Evolutionary conservation across 352 stramenopile genomes (phyloP), one percentile per base, ranked within the genome.

Genomic region (Peronospora belbahrii): DNA sequence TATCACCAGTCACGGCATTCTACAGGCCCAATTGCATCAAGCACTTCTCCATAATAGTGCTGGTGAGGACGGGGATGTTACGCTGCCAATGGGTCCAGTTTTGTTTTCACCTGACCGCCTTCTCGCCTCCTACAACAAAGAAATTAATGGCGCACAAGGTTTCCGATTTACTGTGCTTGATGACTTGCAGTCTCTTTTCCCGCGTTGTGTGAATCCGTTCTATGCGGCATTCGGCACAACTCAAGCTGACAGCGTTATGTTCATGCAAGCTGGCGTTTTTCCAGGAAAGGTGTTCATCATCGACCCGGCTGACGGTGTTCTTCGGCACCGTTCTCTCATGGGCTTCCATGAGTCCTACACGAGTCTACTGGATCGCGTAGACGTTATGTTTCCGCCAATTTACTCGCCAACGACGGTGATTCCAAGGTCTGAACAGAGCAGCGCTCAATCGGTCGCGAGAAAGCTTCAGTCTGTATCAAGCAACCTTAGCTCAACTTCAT

Each of bases 151-250:
- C 36, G 65, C 71, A 0, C 54, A 76, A 11, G 62, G 77, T 6
- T 88, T 93, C 54, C 84, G 89, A 43, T 60, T 83, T 14, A 61
- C 65, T 6, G 80, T 76, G 6, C 58, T 95, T 14, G 70, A 67
- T 20, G 72, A 70, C 6, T 48, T 94, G 23, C 67, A 70, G 13
- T 64, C 55, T 10, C 61, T 91, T 2, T 95, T 93, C 48, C 79
- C 79, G 5, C 28, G 62, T 18, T 79, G 88, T 22, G 65, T 88
- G 23, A 89, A 88, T 36, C 77, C 83, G 13, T 94, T 92, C 48
- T 89, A 89, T 51, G 79, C 80, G 2, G 80, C 75, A 4, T 93
- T 95, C 45, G 77, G 80, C 19, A 84, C 72, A 19, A 83, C 61
- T 2, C 44, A 73, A 17, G 65, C 56, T 1, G 71, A 89, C 43